These are phyloP conservation scores for Aspergillus ochraceus DNA, from an alignment of 2,329 filamentous ascomycete species.

Conservation along the genomic window DNA sequence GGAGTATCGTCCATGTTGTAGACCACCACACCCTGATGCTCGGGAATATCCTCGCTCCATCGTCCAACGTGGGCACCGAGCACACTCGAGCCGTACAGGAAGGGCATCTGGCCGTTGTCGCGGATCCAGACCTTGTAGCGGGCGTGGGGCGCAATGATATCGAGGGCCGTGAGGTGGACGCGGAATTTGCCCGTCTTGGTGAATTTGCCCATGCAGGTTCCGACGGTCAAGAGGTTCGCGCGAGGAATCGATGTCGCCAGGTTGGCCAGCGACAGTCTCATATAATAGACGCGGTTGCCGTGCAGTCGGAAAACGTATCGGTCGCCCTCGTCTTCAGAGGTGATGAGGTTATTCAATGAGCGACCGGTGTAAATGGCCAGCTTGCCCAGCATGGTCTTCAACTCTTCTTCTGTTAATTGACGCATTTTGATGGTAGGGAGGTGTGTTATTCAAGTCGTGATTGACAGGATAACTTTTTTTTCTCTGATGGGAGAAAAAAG, in stretches of 20 bases:
- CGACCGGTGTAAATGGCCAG: slow-evolving; percentile 90
- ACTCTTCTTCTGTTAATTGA: slow-evolving; percentile 67
- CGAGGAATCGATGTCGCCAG: slow-evolving; percentile 82
- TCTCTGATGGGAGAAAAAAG: slow-evolving; percentile 11
- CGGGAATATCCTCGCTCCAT: slow-evolving; percentile 88
- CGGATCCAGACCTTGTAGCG: slow-evolving; percentile 98
- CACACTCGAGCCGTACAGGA: slow-evolving; percentile 89
- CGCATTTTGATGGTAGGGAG: slow-evolving; percentile 57
- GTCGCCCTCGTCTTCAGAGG: slow-evolving; percentile 68
- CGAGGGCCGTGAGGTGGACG: slow-evolving; percentile 87
- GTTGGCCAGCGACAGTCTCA: slow-evolving; percentile 85
- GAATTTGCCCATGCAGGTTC: slow-evolving; percentile 78
- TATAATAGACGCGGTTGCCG: slow-evolving; percentile 85
- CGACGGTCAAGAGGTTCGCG: slow-evolving; percentile 80
- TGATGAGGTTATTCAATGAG: slow-evolving; percentile 81
- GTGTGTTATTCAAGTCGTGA: background rate
- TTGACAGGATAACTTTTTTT: background rate
- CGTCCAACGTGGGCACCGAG: slow-evolving; percentile 79
- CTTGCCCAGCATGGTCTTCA: slow-evolving; percentile 79
- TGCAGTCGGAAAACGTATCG: slow-evolving; percentile 85
- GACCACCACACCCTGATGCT: slow-evolving; percentile 89
- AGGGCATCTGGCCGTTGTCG: slow-evolving; percentile 95
- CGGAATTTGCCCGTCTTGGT: slow-evolving; percentile 96
- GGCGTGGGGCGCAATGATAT: slow-evolving; percentile 85
- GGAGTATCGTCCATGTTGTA: slow-evolving; percentile 90